A percentile compares a stretch with the other conserved stretches of the same genome.
These are phyloP conservation scores for Fagopyrum esculentum DNA, from an alignment of 148 eudicot genomes.

Conservation along the genomic window DNA sequence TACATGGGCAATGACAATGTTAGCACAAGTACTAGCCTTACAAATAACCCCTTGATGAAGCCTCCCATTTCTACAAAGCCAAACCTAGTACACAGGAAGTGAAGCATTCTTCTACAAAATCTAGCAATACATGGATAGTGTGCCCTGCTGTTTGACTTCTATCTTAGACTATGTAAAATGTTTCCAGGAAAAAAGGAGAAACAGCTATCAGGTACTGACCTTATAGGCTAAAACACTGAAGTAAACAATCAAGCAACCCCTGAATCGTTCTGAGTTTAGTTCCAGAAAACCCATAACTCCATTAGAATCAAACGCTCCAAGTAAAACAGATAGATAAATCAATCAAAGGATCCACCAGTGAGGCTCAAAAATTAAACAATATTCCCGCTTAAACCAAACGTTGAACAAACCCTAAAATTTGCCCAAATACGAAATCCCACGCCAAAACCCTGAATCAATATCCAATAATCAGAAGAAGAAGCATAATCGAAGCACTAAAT, in stretches of 20 bases:
- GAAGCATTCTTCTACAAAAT: too few species aligned
- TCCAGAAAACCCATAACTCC: neutral
- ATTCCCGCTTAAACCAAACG: conserved; percentile 16
- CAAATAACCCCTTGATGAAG: too few species aligned
- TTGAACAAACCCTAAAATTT: conserved; percentile 17
- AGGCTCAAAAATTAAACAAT: conserved; percentile 12
- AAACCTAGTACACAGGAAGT: too few species aligned
- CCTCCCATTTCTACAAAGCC: too few species aligned
- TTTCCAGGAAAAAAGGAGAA: too few species aligned
- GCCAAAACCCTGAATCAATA: conserved; percentile 31
- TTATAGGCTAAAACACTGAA: neutral
- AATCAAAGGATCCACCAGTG: conserved; percentile 37
- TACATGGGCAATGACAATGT: too few species aligned
- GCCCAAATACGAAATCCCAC: conserved; percentile 21
- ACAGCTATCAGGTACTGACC: too few species aligned
- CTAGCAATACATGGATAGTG: too few species aligned
- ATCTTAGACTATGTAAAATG: too few species aligned
- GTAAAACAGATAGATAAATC: conserved; percentile 13
- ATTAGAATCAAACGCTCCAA: neutral
- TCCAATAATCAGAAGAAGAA: neutral
- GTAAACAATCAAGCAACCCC: neutral
- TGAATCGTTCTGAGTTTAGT: neutral
- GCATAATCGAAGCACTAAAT: too few species aligned
- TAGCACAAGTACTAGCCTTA: too few species aligned
- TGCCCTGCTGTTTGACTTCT: too few species aligned